These are phyloP conservation scores for Candida golubevii DNA, from an alignment of 805 yeast species.

Conservation along the genomic window DNA sequence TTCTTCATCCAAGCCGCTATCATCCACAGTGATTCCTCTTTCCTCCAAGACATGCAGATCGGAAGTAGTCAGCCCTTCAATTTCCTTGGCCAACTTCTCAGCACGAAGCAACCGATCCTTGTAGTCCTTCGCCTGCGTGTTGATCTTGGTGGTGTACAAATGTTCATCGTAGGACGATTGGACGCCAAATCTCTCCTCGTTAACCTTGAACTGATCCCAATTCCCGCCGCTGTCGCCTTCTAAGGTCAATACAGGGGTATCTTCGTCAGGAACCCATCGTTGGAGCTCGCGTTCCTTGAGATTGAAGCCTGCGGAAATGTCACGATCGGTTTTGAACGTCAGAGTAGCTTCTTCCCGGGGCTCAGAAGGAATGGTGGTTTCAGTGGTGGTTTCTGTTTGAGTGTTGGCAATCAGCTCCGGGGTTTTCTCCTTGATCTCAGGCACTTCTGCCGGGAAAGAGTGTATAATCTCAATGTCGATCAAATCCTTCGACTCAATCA, in stretches of 20 bases:
- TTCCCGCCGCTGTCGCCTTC: slow-evolving; percentile 26
- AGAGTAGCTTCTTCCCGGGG: not conserved
- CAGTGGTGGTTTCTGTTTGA: slow-evolving; percentile 6
- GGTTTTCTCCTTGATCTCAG: slow-evolving; percentile 6
- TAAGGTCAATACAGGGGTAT: slow-evolving; percentile 29
- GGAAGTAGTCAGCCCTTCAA: slow-evolving; percentile 60
- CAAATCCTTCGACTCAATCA: slow-evolving; percentile 48
- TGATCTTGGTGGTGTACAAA: slow-evolving; percentile 74
- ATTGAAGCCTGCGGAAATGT: slow-evolving; percentile 54
- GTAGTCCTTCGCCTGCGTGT: slow-evolving; percentile 72
- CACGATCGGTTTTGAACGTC: slow-evolving; percentile 77
- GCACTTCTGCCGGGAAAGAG: slow-evolving; percentile 21
- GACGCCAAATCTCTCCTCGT: slow-evolving; percentile 84
- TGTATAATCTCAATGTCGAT: slow-evolving; percentile 41
- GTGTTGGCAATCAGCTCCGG: slow-evolving; percentile 1
- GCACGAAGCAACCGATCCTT: slow-evolving; percentile 63
- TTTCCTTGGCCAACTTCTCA: slow-evolving; percentile 75
- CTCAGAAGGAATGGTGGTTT: slow-evolving; percentile 5
- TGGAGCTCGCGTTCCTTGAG: slow-evolving; percentile 69
- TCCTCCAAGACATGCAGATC: slow-evolving; percentile 89
- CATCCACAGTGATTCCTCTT: slow-evolving; percentile 74
- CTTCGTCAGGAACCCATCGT: slow-evolving; percentile 76
- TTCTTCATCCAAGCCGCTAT: slow-evolving; percentile 89
- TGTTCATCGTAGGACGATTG: slow-evolving; percentile 81
- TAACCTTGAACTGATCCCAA: slow-evolving; percentile 97